phyloP scores from a whole-genome alignment of 1,284 basidiomycete species.

The Caloboletus firmus region DNA sequence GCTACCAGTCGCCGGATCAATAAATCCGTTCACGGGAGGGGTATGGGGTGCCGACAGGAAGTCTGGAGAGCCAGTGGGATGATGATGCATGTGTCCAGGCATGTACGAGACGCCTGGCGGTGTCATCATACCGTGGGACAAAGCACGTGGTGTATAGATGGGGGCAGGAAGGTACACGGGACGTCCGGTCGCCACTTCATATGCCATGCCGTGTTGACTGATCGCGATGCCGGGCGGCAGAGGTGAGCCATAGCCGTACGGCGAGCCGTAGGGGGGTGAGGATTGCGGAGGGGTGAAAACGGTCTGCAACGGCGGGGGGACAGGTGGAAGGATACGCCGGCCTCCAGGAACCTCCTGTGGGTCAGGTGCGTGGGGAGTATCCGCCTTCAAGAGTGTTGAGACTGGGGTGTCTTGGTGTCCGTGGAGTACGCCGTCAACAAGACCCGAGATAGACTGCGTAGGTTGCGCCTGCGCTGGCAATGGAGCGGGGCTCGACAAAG shows the following conservation, averaged over 20 bases:
- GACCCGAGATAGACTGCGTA: slow-evolving; percentile 4
- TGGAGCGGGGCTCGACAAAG: slow-evolving; percentile 5
- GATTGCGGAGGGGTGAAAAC: slow-evolving; percentile 54
- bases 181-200: slow-evolving; percentile 75
- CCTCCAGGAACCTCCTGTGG: slow-evolving; percentile 20
- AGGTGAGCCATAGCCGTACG: slow-evolving; percentile 57
- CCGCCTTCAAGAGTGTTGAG: slow-evolving; percentile 32
- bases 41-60: slow-evolving; percentile 57
- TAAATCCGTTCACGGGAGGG: slow-evolving; percentile 57
- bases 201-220: slow-evolving; percentile 71
- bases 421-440: slow-evolving; percentile 23
- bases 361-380: slow-evolving; percentile 27
- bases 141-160: slow-evolving; percentile 65
- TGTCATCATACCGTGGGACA: slow-evolving; percentile 53
- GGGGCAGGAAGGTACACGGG: slow-evolving; percentile 66
- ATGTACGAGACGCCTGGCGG: slow-evolving; percentile 41
- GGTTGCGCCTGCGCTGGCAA: slow-evolving; percentile 14
- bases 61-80: slow-evolving; percentile 55
- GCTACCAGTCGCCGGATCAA: slow-evolving; percentile 60
- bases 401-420: slow-evolving; percentile 28
- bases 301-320: slow-evolving; percentile 59
- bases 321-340: slow-evolving; percentile 35
- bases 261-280: slow-evolving; percentile 60
- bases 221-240: slow-evolving; percentile 75
- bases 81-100: slow-evolving; percentile 57